Evolutionary conservation across 306 rosid species (phyloP), one percentile per base, ranked within the genome.

Genomic region (Medicago ruthenica): DNA sequence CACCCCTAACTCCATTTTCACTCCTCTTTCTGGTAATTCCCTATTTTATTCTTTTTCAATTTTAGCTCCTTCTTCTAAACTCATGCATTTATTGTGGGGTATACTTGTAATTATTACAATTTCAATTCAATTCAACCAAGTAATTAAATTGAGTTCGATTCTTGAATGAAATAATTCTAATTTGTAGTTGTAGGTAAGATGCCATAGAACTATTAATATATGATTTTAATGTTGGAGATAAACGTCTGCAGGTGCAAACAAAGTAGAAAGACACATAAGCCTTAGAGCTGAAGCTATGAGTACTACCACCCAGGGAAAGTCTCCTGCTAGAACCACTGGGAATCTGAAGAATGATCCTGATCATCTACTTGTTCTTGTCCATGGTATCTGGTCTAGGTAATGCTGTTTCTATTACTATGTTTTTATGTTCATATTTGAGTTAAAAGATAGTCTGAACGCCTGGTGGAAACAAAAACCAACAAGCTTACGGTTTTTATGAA

Each of bases 281-380:
- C 73, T 75, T 73, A 74, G 81, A 80, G 82, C 86, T 40, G 89
- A 84, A 71, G 88, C 88, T 67, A 90, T 89, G 96, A 82, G 89
- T 81, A 76, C 83, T 31, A 70, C 89, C 11, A 80, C 80, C 36
- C 79, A 58, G 13, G 95, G 89, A 70, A 83, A 63, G 48, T 74
- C 84, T 17, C 60, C 67, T 41, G 79, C 84, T n/a, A 70, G 53
- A 55, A 78, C 76, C 70, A 55, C 72, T 71, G 61, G 59, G 22
- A 77, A 70, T 74, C 64, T 36, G 4, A 79, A 77, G 60, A 68
- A 82, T 37, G 84, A 82, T 53, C 95, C 96, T 4, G 93, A 90
- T 73, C 98, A 93, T 83, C 98, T 93, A 64, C 95, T 93, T 75
- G 94, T 93, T 63, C 96, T 93, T 76, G 98, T 93, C 66, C 98